Base-by-base conservation (phyloP, 2,329 filamentous ascomycete genomes). In the Fusarium clavum region DNA sequence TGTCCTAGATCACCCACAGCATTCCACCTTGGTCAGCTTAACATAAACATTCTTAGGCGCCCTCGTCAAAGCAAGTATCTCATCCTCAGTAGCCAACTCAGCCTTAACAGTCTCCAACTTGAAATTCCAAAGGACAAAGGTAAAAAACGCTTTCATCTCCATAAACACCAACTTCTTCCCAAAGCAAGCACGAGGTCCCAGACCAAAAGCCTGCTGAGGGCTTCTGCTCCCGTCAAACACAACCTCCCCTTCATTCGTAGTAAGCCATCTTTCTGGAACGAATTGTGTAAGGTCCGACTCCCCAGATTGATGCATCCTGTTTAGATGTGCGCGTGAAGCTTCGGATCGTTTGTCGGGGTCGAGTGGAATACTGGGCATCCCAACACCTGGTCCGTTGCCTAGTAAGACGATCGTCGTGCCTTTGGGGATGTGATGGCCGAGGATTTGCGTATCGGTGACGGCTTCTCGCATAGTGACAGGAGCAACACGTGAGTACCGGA, bases 251-350 rank as follows among this genome's bases (percentile, higher is more conserved):
- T 57, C 70, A 0, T 38, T 13, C 1, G 58, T 74, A 46, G 52
- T 57, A 1, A 82, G 72, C 81, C 81, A 82, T 7, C 80, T 67
- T 59, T 83, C 80, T 0, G 81, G 80, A 24, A 72, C 54, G 46
- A 81, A 83, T 1, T 62, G 45, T 34, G 30, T 69, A 48, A 60
- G 66, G 40, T 69, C 75, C n/a, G 45, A 62, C 34, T 77, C 67
- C 5, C 77, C 77, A 72, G 47, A 75, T 43, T n/a, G 44, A 24
- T 60, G 49, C 4, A 45, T 55, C 22, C 24, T 67, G 24, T 49
- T 40, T 34, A 57, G 58, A 1, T 66, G 56, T 1, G 46, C 57
- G 0, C 41, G 18, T 1, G 64, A 51, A 7, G 64, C 59, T 5
- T 61, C 55, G 3, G 71, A 67, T 41, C 67, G 47, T 29, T 65